Base-by-base conservation (phyloP, 768 basidiomycete species). In the Macrolepiota albuminosa region DNA sequence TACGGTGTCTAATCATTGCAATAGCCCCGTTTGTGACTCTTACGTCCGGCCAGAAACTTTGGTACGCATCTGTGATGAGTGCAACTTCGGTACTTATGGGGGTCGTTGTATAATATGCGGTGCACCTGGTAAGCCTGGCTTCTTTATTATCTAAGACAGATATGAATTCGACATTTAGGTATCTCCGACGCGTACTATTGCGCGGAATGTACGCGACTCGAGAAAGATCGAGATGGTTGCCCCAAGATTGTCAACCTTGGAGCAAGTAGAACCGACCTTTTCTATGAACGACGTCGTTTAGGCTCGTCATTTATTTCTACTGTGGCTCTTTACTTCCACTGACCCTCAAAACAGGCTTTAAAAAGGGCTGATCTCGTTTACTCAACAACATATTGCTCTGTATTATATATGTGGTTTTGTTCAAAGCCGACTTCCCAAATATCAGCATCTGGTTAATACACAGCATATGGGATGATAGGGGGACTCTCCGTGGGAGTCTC, bases 151-250 rank as follows among this genome's bases (percentile, higher is more conserved):
- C n/a, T 37, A 7, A 10, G 29, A 33, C 18, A 37, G 6, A 49
- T 54, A 36, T 9, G 49, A 33, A 46, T 26, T 29, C 62, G 54
- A 24, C 36, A 47, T 48, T 3, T 40, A 96, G 96, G 96, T 69
- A 97, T 99, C 54, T 98, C 95, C 31, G 97, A 99, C 71, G 97
- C 97, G 3, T 98, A 98, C 74, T 99, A 99, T 69, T 99, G 97
- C 64, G 95, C 96, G 1, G 95, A 96, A 76, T 98, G 93, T 69
- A 94, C 91, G n/a, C 80, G 95, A 53, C 77, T 98, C 53, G 97
- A 99, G 72, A 98, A 98, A 70, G 95, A 98, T 67, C 80, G 97
- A 39, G 97, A 99, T 73, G 97, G 97, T 0, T 99, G 97, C 78
- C 95, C 95, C 8, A 98, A 98, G 84, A 94, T 96, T 67, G 93